phyloP scores from a whole-genome alignment of 1,284 basidiomycete species.

The Serendipita sp. region DNA sequence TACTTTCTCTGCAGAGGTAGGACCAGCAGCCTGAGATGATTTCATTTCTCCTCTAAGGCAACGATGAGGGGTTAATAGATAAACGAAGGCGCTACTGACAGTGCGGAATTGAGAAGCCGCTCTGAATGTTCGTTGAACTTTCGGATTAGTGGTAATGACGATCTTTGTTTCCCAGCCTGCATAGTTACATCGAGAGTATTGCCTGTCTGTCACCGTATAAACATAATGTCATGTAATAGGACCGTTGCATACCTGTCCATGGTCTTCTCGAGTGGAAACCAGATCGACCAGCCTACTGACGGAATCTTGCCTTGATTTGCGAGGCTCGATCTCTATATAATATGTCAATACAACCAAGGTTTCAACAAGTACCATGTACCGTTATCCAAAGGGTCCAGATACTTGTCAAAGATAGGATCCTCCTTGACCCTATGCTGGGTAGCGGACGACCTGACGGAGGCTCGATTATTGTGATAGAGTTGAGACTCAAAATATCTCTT shows the following conservation, averaged over 20 bases:
- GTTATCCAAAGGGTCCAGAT: slow-evolving; percentile 89
- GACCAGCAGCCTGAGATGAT: slow-evolving; percentile 36
- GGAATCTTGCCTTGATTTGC: slow-evolving; percentile 46
- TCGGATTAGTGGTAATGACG: slow-evolving; percentile 81
- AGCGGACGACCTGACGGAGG: slow-evolving; percentile 77
- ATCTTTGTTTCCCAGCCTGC: slow-evolving; percentile 82
- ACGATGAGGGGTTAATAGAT: slow-evolving; percentile 1
- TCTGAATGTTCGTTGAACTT: slow-evolving; percentile 98
- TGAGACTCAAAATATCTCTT: slow-evolving; percentile 90
- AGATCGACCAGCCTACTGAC: slow-evolving; percentile 77
- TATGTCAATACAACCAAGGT: background rate
- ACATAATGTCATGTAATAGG: background rate
- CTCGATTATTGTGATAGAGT: slow-evolving; percentile 87
- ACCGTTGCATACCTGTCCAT: slow-evolving; percentile 52
- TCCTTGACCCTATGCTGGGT: slow-evolving; percentile 76
- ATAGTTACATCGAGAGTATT: slow-evolving; percentile 87
- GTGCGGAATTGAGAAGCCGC: slow-evolving; percentile 61
- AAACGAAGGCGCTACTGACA: slow-evolving; percentile 31
- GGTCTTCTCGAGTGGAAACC: slow-evolving; percentile 82
- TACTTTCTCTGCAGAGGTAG: slow-evolving; percentile 45
- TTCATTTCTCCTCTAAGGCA: slow-evolving; percentile 4
- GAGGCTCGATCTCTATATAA: slow-evolving; percentile 62
- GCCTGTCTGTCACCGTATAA: slow-evolving; percentile 43
- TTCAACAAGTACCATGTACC: slow-evolving; percentile 32
- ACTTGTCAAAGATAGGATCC: slow-evolving; percentile 90